These are phyloP conservation scores for Rauvolfia tetraphylla DNA, from an alignment of 257 asterid genomes.

Conservation along the genomic window DNA sequence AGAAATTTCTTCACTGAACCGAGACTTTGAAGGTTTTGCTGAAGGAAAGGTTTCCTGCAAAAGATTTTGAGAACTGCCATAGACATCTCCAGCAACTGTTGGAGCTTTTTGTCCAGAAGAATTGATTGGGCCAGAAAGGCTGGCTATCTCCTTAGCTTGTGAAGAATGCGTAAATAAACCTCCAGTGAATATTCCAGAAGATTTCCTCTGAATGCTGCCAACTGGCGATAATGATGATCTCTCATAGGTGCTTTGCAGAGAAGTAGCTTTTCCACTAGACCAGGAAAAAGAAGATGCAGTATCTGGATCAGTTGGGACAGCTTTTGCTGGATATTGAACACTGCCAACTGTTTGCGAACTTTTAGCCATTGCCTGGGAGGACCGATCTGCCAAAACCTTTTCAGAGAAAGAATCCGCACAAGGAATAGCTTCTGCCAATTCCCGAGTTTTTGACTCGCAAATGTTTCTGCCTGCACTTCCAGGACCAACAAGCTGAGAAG, in stretches of 20 bases:
- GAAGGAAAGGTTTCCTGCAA: slow-evolving; percentile 33
- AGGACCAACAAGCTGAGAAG: slow-evolving; percentile 17
- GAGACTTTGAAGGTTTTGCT: slow-evolving; percentile 38
- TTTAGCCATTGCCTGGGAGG: slow-evolving; percentile 38
- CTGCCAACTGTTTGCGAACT: slow-evolving; percentile 23
- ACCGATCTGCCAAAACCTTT: slow-evolving; percentile 29
- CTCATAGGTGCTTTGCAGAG: slow-evolving; percentile 29
- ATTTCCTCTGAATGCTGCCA: slow-evolving; percentile 21
- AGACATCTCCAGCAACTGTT: slow-evolving; percentile 33
- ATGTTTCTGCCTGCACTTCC: slow-evolving; percentile 16
- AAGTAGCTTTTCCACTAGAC: slow-evolving; percentile 31
- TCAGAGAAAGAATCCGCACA: slow-evolving; percentile 32
- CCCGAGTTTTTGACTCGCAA: slow-evolving; percentile 21
- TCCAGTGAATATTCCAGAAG: slow-evolving; percentile 31
- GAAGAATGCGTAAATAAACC: slow-evolving; percentile 32
- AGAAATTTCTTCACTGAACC: slow-evolving; percentile 32
- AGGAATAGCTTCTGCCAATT: slow-evolving; percentile 39
- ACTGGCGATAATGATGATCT: slow-evolving; percentile 25
- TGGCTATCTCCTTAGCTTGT: slow-evolving; percentile 36
- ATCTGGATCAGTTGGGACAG: slow-evolving; percentile 29
- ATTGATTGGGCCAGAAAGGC: slow-evolving; percentile 30
- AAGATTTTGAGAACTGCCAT: slow-evolving; percentile 33
- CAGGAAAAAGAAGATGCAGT: slow-evolving; percentile 33
- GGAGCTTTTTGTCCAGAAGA: slow-evolving; percentile 36
- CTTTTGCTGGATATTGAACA: slow-evolving; percentile 34